Percentiles rank a stretch among this genome's conserved stretches.
Conservation (phyloP, 768 basidiomycete genomes). For the Calocybe indica region DNA sequence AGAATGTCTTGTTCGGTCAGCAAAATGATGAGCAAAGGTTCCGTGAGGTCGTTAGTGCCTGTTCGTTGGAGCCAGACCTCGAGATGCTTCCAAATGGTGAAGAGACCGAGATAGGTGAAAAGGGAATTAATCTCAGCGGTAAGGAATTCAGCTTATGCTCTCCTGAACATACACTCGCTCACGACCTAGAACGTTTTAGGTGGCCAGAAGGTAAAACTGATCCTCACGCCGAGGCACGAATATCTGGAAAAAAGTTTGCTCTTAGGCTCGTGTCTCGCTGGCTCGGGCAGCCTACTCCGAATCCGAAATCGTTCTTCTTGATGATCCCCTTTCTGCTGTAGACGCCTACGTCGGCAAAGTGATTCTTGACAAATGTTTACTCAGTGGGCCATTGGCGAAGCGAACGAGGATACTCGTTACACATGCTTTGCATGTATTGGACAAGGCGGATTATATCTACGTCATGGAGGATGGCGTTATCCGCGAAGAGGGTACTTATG, state of each 20-base stretch:
- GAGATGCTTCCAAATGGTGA: constrained; percentile 67
- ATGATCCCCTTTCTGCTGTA: constrained; percentile 78
- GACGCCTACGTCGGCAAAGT: constrained; percentile 71
- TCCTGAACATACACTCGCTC: background rate
- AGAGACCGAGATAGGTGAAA: constrained; percentile 69
- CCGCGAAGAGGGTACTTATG: constrained; percentile 57
- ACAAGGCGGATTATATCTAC: constrained; percentile 58
- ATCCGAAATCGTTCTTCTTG: constrained; percentile 69
- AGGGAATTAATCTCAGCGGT: constrained; percentile 67
- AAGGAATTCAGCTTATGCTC: constrained; percentile 5
- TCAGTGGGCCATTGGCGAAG: constrained; percentile 42
- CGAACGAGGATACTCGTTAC: constrained; percentile 61
- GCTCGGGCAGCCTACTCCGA: constrained; percentile 74
- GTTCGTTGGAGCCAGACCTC: constrained; percentile 66
- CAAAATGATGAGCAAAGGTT: constrained; percentile 59
- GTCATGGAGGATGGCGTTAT: constrained; percentile 56
- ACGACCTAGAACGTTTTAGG: constrained; percentile 11
- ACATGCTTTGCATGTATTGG: constrained; percentile 52
- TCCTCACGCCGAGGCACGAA: background rate
- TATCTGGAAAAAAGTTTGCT: background rate
- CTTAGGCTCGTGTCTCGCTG: constrained; percentile 67
- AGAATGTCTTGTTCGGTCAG: constrained; percentile 74
- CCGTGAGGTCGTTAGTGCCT: constrained; percentile 52
- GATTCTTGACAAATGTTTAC: constrained; percentile 57
- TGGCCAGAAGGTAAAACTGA: constrained; percentile 25